phyloP scores from a whole-genome alignment of 805 yeast genomes.

The Sugiyamaella americana region DNA sequence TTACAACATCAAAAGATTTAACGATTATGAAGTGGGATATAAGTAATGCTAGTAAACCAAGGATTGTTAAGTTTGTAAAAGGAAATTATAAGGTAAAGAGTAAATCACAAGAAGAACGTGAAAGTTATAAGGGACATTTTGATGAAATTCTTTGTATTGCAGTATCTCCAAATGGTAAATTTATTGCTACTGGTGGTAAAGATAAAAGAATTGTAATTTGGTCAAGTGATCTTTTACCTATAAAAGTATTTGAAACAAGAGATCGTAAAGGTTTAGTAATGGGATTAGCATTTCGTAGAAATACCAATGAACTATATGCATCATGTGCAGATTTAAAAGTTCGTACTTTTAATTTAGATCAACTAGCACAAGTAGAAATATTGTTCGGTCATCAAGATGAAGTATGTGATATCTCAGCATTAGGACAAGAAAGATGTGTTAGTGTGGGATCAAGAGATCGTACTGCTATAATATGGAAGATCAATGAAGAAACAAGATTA shows the following conservation, averaged over 20 bases:
- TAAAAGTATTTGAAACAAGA: constrained; percentile 70
- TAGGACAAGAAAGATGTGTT: constrained; percentile 84
- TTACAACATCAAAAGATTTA: constrained; percentile 76
- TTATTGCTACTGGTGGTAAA: constrained; percentile 84
- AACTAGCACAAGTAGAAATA: constrained; percentile 82
- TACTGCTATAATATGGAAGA: constrained; percentile 94
- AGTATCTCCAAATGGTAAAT: constrained; percentile 80
- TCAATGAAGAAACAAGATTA: constrained; percentile 88
- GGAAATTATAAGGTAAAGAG: constrained; percentile 36
- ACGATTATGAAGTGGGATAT: constrained; percentile 78
- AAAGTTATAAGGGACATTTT: constrained; percentile 62
- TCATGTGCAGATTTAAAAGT: constrained; percentile 90
- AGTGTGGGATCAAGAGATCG: constrained; percentile 94
- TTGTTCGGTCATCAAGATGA: constrained; percentile 94
- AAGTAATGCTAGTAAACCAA: constrained; percentile 52
- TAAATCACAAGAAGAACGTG: constrained; percentile 37
- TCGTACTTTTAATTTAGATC: constrained; percentile 79
- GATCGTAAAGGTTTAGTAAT: constrained; percentile 67
- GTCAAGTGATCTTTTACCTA: constrained; percentile 73
- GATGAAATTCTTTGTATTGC: constrained; percentile 75
- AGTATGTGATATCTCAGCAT: constrained; percentile 73
- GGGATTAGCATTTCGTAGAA: constrained; percentile 70
- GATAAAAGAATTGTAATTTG: constrained; percentile 79
- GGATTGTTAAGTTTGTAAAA: constrained; percentile 53
- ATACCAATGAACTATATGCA: constrained; percentile 79